Conservation (phyloP, 345 rosid genomes). For the Arabis alpina region DNA sequence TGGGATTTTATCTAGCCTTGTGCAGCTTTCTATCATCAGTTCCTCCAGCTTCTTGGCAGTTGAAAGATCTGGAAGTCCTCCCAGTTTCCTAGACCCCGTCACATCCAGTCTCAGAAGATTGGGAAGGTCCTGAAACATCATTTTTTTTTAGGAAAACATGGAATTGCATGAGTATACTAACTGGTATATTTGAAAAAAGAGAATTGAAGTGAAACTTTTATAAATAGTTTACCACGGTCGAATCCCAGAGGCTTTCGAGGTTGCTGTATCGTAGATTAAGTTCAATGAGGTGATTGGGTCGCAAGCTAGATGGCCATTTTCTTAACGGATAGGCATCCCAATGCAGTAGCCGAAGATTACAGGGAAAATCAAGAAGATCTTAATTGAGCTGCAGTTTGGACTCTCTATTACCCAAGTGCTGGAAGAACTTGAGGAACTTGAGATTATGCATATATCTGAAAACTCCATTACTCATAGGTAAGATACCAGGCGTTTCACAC, state of each 20-base stretch:
- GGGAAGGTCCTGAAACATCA: not conserved
- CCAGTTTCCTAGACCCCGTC: slow-evolving; percentile 15
- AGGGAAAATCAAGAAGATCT: not conserved
- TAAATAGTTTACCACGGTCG: not conserved
- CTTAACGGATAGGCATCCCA: slow-evolving; percentile 30
- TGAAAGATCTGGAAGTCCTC: slow-evolving; percentile 15
- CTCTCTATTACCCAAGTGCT: not conserved
- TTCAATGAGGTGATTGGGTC: not conserved
- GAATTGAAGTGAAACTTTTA: too few relatives aligned
- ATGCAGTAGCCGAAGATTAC: slow-evolving; percentile 8
- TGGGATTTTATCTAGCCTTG: not conserved
- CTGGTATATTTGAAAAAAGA: not conserved
- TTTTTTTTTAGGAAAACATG: too few relatives aligned
- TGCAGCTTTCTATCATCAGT: slow-evolving; percentile 1
- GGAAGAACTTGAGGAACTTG: slow-evolving; percentile 19
- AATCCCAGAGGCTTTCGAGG: not conserved
- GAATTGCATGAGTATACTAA: too few relatives aligned
- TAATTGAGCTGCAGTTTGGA: not conserved
- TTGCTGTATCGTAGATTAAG: slow-evolving; percentile 11
- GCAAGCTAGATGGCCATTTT: not conserved
- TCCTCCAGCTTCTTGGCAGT: not conserved
- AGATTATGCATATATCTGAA: too few relatives aligned
- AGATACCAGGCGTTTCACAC: not conserved
- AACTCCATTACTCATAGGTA: too few relatives aligned
- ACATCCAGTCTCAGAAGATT: slow-evolving; percentile 12